A percentile compares a stretch with the other conserved stretches of the same genome.
Conservation (phyloP, 2,329 filamentous ascomycete genomes). For the Trichocomaceae sp. region DNA sequence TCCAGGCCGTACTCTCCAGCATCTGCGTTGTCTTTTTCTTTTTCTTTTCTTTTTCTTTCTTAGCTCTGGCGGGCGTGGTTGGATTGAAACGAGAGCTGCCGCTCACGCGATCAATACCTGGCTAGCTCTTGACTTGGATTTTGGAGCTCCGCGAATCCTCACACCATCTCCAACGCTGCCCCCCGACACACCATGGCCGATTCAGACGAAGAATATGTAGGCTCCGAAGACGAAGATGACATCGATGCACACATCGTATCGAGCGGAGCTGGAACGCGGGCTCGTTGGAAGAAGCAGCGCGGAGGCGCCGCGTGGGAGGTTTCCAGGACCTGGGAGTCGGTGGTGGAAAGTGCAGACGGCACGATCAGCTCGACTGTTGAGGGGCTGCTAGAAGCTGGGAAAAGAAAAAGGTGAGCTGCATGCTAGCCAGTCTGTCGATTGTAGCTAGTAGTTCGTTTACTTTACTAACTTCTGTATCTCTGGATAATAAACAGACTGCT, state of each 20-base stretch:
- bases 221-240: constrained; percentile 44
- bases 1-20: constrained; percentile 24
- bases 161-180: background rate
- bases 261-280: constrained; percentile 23
- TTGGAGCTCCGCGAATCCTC: constrained; percentile 5
- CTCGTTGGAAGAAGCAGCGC: constrained; percentile 34
- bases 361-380: constrained; percentile 66
- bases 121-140: background rate
- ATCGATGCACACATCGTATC: constrained; percentile 26
- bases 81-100: background rate
- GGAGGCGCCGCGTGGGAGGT: constrained; percentile 42
- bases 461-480: constrained; percentile 12
- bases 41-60: background rate
- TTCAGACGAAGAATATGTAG: constrained; percentile 49
- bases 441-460: too few relatives aligned
- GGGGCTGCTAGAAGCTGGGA: constrained; percentile 71
- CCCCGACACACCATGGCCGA: constrained; percentile 34
- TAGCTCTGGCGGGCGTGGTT: background rate
- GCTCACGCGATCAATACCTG: background rate
- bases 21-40: constrained; percentile 17
- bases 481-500: constrained; percentile 54
- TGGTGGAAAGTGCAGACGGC: constrained; percentile 73
- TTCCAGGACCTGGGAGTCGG: constrained; percentile 55
- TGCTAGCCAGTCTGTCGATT: background rate
- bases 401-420: constrained; percentile 57